Evolutionary conservation across 2,329 filamentous ascomycete genomes (phyloP), one percentile per base, ranked within the genome.

Genomic region (Penicillium sp.): DNA sequence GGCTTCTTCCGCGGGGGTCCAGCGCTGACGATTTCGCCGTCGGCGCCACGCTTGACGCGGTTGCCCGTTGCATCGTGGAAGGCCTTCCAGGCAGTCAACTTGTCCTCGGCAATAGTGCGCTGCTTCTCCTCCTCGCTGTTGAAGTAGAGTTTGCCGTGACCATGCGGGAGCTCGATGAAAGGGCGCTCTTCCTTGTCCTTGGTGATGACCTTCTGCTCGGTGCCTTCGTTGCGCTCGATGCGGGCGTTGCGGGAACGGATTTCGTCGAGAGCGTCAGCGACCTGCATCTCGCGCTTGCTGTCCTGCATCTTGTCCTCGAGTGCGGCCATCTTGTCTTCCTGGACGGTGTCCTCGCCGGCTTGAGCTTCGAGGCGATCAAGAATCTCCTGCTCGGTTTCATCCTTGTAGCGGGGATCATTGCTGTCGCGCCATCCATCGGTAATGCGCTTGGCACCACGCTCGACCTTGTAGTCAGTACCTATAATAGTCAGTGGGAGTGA

Each of bases 251-350:
- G 80, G 49, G 90, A 93, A 52, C 93, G 82, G 54, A 99, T 97
- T 76, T 97, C 92, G 73, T 99, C 94, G 52, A 99, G 77, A 7
- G 92, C 93, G 78, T 99, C 94, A 2, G 94, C 94, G 43, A 97
- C 91, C 16, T 90, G 91, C 92, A 99, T 99, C 75, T 99, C 94
- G 39, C 89, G 83, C 78, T 94, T 92, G 1, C 92, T 92, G 72
- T 99, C 94, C 21, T 89, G 78, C 52, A 93, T 96, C 78, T 97
- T 97, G 59, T 89, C 88, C 77, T 99, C 94, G 44, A 99, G 77
- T 70, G 97, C 92, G 54, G 89, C 89, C 95, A 99, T 99, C 21
- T 91, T 91, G 72, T 97, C 91, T 55, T 87, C 84, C 61, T 86
- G 77, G 61, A 84, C 81, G 49, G 82, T 81, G 36, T 81, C 83